phyloP scores from a whole-genome alignment of 371 early-diverging fungal species.

The Mortierella sp. region DNA sequence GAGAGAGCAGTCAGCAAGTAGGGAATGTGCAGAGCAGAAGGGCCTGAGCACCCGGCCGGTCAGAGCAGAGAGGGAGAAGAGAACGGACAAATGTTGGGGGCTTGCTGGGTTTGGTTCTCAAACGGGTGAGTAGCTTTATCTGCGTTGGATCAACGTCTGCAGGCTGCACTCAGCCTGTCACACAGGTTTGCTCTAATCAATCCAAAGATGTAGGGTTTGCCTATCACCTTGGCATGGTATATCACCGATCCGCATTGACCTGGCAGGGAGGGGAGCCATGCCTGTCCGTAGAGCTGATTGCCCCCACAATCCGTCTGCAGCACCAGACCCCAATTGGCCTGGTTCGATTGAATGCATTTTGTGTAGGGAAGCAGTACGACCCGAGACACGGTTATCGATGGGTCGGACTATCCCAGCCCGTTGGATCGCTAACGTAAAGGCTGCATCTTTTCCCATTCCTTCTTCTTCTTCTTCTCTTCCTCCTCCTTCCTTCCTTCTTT shows the following conservation, averaged over 20 bases:
- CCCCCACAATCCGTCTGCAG: conserved; percentile 1
- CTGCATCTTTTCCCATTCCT: neutral
- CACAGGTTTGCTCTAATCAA: neutral
- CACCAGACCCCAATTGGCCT: neutral
- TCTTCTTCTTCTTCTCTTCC: conserved; percentile 6
- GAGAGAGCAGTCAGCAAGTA: no score
- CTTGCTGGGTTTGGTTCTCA: conserved; percentile 2
- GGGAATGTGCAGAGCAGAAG: no score
- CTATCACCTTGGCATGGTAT: neutral
- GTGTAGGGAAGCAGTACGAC: neutral
- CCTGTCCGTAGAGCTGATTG: neutral
- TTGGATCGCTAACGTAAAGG: neutral
- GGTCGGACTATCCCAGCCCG: no score
- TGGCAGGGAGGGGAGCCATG: neutral
- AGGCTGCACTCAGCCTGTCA: neutral
- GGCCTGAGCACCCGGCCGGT: neutral
- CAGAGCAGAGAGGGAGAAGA: neutral
- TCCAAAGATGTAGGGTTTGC: neutral
- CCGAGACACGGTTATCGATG: no score
- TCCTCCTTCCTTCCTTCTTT: neutral
- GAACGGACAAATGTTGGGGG: conserved; percentile 5
- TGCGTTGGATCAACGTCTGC: neutral
- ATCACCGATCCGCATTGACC: conserved; percentile 7
- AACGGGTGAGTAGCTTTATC: conserved; percentile 1
- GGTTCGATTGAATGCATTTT: conserved; percentile 3